Conservation (phyloP, 2,329 filamentous ascomycete species). For the Emergomyces africanus region DNA sequence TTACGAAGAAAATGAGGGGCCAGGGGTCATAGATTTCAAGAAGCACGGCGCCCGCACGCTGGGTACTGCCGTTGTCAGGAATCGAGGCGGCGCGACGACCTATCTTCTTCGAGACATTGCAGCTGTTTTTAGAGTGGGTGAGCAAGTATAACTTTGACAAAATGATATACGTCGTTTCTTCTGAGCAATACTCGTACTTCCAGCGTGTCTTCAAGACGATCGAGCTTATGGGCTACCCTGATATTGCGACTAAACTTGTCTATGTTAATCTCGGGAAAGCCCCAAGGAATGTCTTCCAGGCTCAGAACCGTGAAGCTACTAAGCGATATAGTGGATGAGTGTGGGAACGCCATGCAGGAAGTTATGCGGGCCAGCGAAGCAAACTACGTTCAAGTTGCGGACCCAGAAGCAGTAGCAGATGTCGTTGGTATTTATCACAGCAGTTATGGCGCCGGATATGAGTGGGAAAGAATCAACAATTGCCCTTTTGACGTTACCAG, state of each 20-base stretch:
- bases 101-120: conserved; percentile 70
- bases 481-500: conserved; percentile 66
- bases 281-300: conserved; percentile 54
- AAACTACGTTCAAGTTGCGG: conserved; percentile 70
- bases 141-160: conserved; percentile 55
- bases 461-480: conserved; percentile 56
- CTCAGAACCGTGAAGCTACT: conserved; percentile 56
- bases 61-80: conserved; percentile 57
- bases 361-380: conserved; percentile 71
- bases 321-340: conserved; percentile 55
- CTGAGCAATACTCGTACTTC: conserved; percentile 59
- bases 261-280: conserved; percentile 68
- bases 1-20: conserved; percentile 57
- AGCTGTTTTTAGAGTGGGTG: conserved; percentile 56
- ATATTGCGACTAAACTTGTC: conserved; percentile 52
- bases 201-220: conserved; percentile 66
- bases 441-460: conserved; percentile 92
- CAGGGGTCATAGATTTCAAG: conserved; percentile 58
- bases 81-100: conserved; percentile 61
- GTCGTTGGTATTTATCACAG: conserved; percentile 64
- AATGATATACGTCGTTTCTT: conserved; percentile 69
- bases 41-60: conserved; percentile 56
- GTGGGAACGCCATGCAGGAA: conserved; percentile 79
- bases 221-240: conserved; percentile 55
- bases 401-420: conserved; percentile 64